Conservation (phyloP, 2,329 filamentous ascomycete species). For the Ophiostoma triangulosporum region DNA sequence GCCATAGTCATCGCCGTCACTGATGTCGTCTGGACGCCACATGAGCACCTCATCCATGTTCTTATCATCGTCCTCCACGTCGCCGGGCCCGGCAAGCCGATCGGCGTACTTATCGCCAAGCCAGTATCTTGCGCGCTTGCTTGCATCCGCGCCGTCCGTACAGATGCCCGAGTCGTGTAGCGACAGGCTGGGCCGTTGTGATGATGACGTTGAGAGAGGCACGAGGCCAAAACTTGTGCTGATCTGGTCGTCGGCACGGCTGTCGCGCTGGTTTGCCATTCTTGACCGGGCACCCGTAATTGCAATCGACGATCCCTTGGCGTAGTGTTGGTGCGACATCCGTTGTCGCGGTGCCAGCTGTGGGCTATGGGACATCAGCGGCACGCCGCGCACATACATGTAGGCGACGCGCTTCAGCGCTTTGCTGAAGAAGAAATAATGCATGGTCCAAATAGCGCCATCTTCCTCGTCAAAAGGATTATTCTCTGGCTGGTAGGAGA, state of each 20-base stretch:
- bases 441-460: conserved; percentile 83
- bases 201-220: conserved; percentile 5
- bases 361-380: conserved; percentile 53
- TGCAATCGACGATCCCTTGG: conserved; percentile 8
- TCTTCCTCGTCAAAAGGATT: conserved; percentile 89
- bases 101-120: conserved; percentile 53
- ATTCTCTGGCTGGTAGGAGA: conserved; percentile 77
- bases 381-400: conserved; percentile 81
- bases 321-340: conserved; percentile 8
- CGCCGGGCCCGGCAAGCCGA: conserved; percentile 33
- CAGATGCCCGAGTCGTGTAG: conserved; percentile 3
- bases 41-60: conserved; percentile 36
- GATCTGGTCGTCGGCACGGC: conserved; percentile 1
- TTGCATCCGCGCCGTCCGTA: conserved; percentile 9
- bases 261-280: conserved; percentile 10
- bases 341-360: conserved; percentile 23
- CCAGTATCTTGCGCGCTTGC: conserved; percentile 80
- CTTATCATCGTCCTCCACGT: conserved; percentile 35
- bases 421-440: conserved; percentile 98
- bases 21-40: conserved; percentile 46
- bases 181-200: conserved; percentile 20
- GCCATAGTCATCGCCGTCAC: conserved; percentile 40
- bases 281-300: conserved; percentile 6
- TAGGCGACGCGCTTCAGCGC: conserved; percentile 85
- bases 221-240: background rate